Evolutionary conservation across 2,329 filamentous ascomycete species (phyloP).

Genomic region (Dactylonectria estremocensis): DNA sequence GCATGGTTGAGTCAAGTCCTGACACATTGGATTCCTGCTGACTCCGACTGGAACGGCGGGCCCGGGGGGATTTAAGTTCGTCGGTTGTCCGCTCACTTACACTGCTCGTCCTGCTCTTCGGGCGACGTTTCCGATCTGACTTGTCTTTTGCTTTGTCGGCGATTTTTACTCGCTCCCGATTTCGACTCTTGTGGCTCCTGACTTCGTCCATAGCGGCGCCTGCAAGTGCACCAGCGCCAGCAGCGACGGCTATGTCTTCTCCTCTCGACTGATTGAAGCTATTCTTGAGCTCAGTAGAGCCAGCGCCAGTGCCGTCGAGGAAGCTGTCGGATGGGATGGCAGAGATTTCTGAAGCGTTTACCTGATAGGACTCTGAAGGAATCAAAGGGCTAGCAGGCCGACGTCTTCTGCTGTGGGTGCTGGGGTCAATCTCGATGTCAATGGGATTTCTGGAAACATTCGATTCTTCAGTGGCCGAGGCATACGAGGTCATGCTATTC

Average conservation of each 20-base stretch:
- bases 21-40: slow-evolving; percentile 69
- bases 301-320: slow-evolving; percentile 70
- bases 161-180: slow-evolving; percentile 60
- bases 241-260: slow-evolving; percentile 57
- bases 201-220: slow-evolving; percentile 60
- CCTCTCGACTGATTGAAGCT: slow-evolving; percentile 60
- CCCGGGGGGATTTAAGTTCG: slow-evolving; percentile 61
- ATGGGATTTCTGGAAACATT: slow-evolving; percentile 84
- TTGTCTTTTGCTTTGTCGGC: slow-evolving; percentile 62
- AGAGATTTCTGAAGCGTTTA: slow-evolving; percentile 88
- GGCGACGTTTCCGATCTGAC: slow-evolving; percentile 63
- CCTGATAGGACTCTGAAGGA: slow-evolving; percentile 73
- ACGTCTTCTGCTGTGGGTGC: slow-evolving; percentile 66
- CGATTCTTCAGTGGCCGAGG: slow-evolving; percentile 84
- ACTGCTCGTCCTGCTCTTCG: slow-evolving; percentile 67
- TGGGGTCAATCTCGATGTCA: slow-evolving; percentile 87
- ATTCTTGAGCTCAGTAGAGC: slow-evolving; percentile 57
- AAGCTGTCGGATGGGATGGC: slow-evolving; percentile 76
- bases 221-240: slow-evolving; percentile 52
- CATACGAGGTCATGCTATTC: slow-evolving; percentile 79
- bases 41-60: slow-evolving; percentile 66
- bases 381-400: slow-evolving; percentile 79
- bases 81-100: slow-evolving; percentile 64
- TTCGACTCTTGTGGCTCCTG: slow-evolving; percentile 62
- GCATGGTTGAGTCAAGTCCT: slow-evolving; percentile 67